Conservation (phyloP, 768 basidiomycete genomes). For the Tulasnella sp. region DNA sequence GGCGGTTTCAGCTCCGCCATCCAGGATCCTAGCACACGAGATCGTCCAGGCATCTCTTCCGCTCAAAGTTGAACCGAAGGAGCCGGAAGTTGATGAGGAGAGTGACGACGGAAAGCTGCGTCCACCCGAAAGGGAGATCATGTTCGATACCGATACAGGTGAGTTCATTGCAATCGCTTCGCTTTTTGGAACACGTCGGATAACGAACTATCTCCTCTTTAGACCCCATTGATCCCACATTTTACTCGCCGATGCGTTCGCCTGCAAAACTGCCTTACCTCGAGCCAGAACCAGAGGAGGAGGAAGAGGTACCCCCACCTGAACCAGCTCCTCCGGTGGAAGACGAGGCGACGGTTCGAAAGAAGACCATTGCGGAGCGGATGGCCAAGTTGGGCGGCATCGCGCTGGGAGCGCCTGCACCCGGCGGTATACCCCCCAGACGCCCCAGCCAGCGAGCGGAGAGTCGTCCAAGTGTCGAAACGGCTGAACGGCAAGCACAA, state of each 20-base stretch:
- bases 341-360: slow-evolving; percentile 37
- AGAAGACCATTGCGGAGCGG: slow-evolving; percentile 80
- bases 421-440: slow-evolving; percentile 34
- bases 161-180: neutral
- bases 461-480: slow-evolving; percentile 30
- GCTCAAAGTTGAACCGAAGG: neutral
- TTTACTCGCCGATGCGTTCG: slow-evolving; percentile 28
- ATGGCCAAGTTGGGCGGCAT: slow-evolving; percentile 92
- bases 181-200: neutral
- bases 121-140: slow-evolving; percentile 8
- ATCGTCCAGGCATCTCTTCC: neutral
- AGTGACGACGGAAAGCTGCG: neutral
- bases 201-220: neutral
- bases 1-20: neutral
- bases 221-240: slow-evolving; percentile 30
- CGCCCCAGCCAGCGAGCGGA: slow-evolving; percentile 28
- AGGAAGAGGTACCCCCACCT: neutral
- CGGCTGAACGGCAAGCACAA: slow-evolving; percentile 31
- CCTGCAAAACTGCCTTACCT: slow-evolving; percentile 12
- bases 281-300: slow-evolving; percentile 18
- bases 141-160: slow-evolving; percentile 26
- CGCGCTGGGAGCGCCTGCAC: slow-evolving; percentile 43
- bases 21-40: neutral
- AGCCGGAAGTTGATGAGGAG: neutral
- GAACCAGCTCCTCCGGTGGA: neutral